Conservation (phyloP, 352 stramenopile species). For the Globisporangium parvum region DNA sequence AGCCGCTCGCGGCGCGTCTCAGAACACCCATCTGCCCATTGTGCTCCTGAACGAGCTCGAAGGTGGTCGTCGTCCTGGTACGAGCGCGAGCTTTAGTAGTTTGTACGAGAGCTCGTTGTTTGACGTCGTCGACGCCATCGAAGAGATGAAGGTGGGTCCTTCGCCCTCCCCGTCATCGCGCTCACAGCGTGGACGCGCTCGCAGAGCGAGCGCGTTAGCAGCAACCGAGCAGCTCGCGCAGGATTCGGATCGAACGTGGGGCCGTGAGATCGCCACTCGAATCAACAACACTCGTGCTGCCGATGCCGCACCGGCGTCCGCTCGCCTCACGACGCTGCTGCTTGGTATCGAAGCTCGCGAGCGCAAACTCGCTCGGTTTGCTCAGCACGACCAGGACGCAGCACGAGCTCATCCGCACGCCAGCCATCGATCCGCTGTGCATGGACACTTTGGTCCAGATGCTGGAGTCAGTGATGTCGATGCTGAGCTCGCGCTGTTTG, state of each 20-base stretch:
- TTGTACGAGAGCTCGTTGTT: constrained; percentile 44
- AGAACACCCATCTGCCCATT: constrained; percentile 3
- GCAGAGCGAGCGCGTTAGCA: background rate
- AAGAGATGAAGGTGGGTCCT: constrained; percentile 15
- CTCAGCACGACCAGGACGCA: background rate
- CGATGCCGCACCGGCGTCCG: constrained; percentile 5
- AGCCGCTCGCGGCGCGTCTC: constrained; percentile 1
- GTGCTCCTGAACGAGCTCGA: constrained; percentile 9
- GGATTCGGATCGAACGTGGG: background rate
- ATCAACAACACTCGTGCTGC: background rate
- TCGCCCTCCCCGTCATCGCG: background rate
- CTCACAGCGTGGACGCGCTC: no score
- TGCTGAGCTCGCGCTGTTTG: constrained; percentile 15
- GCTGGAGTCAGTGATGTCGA: background rate
- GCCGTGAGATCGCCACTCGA: no score
- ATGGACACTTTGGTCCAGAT: background rate
- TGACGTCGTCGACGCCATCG: constrained; percentile 39
- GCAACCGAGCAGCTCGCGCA: background rate
- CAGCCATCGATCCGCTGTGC: background rate
- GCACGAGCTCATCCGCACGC: background rate
- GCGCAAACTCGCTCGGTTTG: constrained; percentile 17
- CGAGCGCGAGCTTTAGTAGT: constrained; percentile 13
- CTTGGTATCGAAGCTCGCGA: constrained; percentile 25
- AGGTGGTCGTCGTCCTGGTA: background rate
- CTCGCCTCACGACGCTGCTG: constrained; percentile 19